Base-by-base conservation (phyloP, 306 rosid genomes). In the Acacia crassicarpa region DNA sequence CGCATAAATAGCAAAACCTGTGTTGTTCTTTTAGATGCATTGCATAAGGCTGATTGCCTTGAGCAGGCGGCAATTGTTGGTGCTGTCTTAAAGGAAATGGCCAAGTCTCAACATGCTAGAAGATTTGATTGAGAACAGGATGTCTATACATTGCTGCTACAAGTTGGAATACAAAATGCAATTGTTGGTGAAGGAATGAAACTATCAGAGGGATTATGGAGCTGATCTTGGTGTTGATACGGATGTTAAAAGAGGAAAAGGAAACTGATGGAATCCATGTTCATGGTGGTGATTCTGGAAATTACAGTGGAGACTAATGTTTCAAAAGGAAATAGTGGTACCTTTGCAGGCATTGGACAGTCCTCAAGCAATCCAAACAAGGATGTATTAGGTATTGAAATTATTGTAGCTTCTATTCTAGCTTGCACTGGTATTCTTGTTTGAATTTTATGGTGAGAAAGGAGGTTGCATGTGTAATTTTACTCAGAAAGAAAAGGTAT, bases 21-120 rank as follows among this genome's bases (percentile, higher is more conserved):
- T 83, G 87, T 95, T 79, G 90, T 92, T 83, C 91, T 93, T 45
- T 88, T 93, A 85, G 98, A 93, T 86, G 92, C 99, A 15, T 86
- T 95, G 83, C 98, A 95, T 68, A 91, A 92, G 84, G 96, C 91
- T 16, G 98, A 92, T 68, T 93, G 95, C 86, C 95, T 91, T 66
- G 97, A 95, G 89, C 97, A 95, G 78, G 98, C 97, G 41, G 99
- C 94, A 3, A 88, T 93, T 71, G 98, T 95, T 46, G 99, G 94
- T 66, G 93, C 96, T 68, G 96, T 95, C 74, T 84, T 95, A 72
- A 91, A 89, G 84, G 93, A 95, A 87, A 89, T 90, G 59, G 99
- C 98, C 8, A 93, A 90, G 90, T 89, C 98, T 49, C 95, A 93
- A 61, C 99, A 93, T 82, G 94, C 99, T 20, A 84, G 93, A 80